Conservation (phyloP, 2,329 filamentous ascomycete species). For the Aspergillus sp. region DNA sequence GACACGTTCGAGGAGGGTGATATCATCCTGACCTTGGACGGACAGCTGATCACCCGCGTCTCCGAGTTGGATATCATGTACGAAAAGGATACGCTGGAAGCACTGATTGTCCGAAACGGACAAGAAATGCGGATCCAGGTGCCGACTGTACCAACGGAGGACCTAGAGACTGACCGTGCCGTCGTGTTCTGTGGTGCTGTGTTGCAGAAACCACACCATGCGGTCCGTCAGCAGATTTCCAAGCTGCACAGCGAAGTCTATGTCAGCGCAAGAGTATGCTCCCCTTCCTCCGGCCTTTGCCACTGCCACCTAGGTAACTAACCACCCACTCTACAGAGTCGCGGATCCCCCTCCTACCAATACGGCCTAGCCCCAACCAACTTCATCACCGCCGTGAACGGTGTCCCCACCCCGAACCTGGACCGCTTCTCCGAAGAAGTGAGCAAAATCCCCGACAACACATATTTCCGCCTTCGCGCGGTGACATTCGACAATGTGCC, state of each 20-base stretch:
- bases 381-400: conserved; percentile 96
- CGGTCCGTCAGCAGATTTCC: conserved; percentile 94
- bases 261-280: conserved; percentile 71
- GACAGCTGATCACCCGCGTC: conserved; percentile 87
- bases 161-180: conserved; percentile 88
- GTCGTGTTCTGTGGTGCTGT: conserved; percentile 95
- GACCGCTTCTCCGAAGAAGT: conserved; percentile 78
- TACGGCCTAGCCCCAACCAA: conserved; percentile 94
- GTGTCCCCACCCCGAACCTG: conserved; percentile 78
- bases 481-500: conserved; percentile 98
- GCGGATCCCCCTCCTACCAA: conserved; percentile 81
- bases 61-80: conserved; percentile 97
- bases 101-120: conserved; percentile 82
- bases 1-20: conserved; percentile 82
- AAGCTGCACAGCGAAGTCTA: conserved; percentile 97
- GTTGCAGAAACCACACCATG: conserved; percentile 89
- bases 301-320: conserved; percentile 9
- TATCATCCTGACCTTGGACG: conserved; percentile 87
- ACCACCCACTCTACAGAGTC: conserved; percentile 48
- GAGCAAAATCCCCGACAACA: conserved; percentile 89
- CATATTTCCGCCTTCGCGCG: conserved; percentile 95
- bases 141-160: conserved; percentile 81
- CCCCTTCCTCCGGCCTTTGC: neutral
- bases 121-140: conserved; percentile 75
- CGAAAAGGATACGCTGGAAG: conserved; percentile 77